Conservation (phyloP, 805 yeast species). For the Kazachstania kunashirensis region DNA sequence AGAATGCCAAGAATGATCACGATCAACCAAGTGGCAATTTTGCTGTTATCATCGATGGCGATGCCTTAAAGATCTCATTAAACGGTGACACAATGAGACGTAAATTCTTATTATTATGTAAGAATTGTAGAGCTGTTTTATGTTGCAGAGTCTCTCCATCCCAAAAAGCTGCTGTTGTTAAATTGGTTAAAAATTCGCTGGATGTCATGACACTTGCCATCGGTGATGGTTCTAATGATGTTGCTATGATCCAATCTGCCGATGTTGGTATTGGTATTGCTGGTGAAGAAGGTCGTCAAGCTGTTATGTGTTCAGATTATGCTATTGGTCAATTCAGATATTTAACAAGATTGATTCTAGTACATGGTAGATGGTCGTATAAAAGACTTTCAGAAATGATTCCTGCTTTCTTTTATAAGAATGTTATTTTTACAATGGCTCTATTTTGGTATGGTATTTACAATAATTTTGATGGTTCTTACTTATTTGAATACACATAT, state of each 20-base stretch:
- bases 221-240: constrained; percentile 87
- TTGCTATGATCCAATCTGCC: constrained; percentile 84
- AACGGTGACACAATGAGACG: constrained; percentile 35
- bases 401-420: constrained; percentile 72
- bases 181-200: constrained; percentile 59
- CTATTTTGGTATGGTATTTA: constrained; percentile 74
- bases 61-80: constrained; percentile 52
- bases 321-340: constrained; percentile 78
- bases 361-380: constrained; percentile 84
- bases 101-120: constrained; percentile 62
- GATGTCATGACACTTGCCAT: constrained; percentile 80
- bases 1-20: constrained; percentile 45
- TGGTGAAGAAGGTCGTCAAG: constrained; percentile 87
- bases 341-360: constrained; percentile 53
- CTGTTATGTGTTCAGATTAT: constrained; percentile 81
- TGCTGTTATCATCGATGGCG: constrained; percentile 76
- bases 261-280: constrained; percentile 85
- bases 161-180: constrained; percentile 78
- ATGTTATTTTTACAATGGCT: constrained; percentile 64
- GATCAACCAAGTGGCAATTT: constrained; percentile 56
- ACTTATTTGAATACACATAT: constrained; percentile 67
- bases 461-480: constrained; percentile 69
- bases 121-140: constrained; percentile 70
- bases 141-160: constrained; percentile 87
- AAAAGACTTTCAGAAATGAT: constrained; percentile 76